Conservation (phyloP, 129 eudicot species). For the Deinandra increscens region DNA sequence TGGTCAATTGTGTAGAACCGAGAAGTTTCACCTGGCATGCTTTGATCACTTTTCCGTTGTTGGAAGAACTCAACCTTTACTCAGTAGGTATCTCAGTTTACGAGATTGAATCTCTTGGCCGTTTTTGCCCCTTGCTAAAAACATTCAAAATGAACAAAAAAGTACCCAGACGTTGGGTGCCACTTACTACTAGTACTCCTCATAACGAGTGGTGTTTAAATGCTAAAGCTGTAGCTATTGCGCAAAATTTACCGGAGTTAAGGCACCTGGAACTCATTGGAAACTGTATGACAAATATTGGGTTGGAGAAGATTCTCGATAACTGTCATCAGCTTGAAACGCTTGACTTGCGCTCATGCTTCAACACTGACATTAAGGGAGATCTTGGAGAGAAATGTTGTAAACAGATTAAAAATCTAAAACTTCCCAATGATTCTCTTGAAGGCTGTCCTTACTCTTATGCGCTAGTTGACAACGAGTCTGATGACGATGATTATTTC, state of each 20-base stretch:
- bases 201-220: too few relatives aligned
- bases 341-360: not conserved
- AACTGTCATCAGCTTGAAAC: not conserved
- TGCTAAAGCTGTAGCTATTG: too few relatives aligned
- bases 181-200: too few relatives aligned
- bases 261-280: too few relatives aligned
- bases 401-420: not conserved
- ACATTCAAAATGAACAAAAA: too few relatives aligned
- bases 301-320: not conserved
- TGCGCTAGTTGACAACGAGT: too few relatives aligned
- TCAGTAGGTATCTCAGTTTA: too few relatives aligned
- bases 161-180: too few relatives aligned
- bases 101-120: too few relatives aligned
- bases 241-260: too few relatives aligned
- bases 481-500: not conserved
- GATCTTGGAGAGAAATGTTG: not conserved
- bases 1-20: too few relatives aligned
- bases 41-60: not conserved
- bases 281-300: not conserved
- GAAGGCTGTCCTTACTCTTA: not conserved
- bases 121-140: too few relatives aligned
- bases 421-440: not conserved
- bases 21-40: not conserved
- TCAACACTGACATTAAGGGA: not conserved
- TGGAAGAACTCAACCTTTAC: slow-evolving; percentile 15